Conservation (phyloP, 2,329 filamentous ascomycete species). For the Paraphoma chrysanthemicola region DNA sequence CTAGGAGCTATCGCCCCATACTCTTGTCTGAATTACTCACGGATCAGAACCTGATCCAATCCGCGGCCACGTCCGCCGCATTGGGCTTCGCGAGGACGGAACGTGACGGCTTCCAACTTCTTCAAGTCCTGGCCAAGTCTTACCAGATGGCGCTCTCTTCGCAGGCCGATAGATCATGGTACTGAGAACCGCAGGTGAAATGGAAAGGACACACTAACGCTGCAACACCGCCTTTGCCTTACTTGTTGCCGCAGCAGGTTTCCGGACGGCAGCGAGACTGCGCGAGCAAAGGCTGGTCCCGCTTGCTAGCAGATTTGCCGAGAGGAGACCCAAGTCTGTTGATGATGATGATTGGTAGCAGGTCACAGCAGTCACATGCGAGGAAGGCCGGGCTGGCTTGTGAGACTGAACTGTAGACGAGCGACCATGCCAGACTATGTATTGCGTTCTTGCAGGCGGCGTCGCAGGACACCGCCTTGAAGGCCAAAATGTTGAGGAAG, state of each 20-base stretch:
- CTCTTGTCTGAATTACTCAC: conserved; percentile 1
- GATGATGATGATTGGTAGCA: background rate
- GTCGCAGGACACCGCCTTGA: background rate
- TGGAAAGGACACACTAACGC: background rate
- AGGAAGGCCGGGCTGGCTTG: background rate
- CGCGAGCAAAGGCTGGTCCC: background rate
- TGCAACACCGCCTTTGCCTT: background rate
- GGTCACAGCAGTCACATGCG: background rate
- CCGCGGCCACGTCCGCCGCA: conserved; percentile 3
- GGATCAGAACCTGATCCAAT: background rate
- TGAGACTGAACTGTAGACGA: background rate
- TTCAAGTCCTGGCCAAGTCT: too few species aligned
- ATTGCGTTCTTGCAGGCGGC: too few species aligned
- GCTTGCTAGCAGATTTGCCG: background rate
- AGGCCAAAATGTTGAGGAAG: conserved; percentile 2
- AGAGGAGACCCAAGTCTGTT: background rate
- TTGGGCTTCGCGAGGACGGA: too few species aligned
- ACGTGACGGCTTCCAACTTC: too few species aligned
- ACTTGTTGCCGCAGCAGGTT: background rate
- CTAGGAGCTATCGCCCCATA: conserved; percentile 1
- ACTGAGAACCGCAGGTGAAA: background rate
- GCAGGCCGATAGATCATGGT: too few species aligned
- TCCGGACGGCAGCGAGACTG: background rate
- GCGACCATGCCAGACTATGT: background rate
- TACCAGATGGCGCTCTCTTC: background rate